These are phyloP conservation scores for Jackrogersella multiformis DNA, from an alignment of 495 filamentous ascomycete genomes.

Conservation along the genomic window DNA sequence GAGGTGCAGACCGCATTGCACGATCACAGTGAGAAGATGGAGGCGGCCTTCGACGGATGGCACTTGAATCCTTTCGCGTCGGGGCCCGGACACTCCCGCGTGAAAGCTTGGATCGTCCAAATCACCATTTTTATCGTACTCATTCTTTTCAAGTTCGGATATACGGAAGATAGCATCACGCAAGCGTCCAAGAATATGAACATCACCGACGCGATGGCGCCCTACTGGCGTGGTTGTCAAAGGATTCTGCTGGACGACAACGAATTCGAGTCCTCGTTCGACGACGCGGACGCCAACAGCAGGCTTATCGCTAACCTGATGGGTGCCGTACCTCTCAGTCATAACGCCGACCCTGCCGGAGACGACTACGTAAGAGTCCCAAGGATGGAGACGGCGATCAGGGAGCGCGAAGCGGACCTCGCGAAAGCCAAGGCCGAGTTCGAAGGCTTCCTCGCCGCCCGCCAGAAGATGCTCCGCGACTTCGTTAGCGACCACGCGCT, in stretches of 20 bases:
- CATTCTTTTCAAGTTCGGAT: no score
- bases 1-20: no score
- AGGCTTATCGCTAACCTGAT: background rate
- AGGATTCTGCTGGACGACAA: background rate
- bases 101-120: no score
- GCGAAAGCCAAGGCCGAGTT: conserved; percentile 10
- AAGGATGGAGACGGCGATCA: background rate
- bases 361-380: background rate
- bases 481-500: background rate
- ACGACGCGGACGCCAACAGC: background rate
- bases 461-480: background rate
- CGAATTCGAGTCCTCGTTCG: conserved; percentile 4
- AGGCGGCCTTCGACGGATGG: no score
- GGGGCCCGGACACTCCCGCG: no score
- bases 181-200: background rate
- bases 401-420: background rate
- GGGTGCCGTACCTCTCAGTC: background rate
- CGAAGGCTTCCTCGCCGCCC: background rate
- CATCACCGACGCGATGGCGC: background rate
- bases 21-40: no score
- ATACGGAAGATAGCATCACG: no score
- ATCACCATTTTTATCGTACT: no score
- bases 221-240: background rate
- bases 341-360: background rate
- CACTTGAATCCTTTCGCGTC: no score